phyloP scores from a whole-genome alignment of 352 stramenopile species.

The Phytophthora pseudosyringae region DNA sequence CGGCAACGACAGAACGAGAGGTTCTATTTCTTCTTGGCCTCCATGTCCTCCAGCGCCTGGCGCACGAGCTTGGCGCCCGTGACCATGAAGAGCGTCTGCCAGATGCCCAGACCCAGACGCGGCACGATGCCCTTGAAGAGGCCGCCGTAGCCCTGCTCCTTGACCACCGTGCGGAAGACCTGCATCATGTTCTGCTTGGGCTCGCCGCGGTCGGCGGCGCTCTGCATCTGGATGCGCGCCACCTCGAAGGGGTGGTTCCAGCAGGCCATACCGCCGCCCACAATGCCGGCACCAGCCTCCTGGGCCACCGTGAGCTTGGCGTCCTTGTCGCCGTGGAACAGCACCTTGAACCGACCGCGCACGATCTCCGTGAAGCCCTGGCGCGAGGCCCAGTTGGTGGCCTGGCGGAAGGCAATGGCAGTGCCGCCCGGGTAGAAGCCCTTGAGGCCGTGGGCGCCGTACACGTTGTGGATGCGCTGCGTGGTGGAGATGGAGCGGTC shows the following conservation, averaged over 20 bases:
- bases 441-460: constrained; percentile 84
- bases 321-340: constrained; percentile 83
- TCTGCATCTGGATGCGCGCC: constrained; percentile 93
- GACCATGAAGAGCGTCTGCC: constrained; percentile 94
- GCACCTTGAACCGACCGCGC: constrained; percentile 82
- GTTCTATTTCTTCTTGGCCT: constrained; percentile 47
- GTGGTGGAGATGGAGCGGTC: constrained; percentile 89
- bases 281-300: constrained; percentile 85
- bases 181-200: constrained; percentile 92
- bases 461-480: constrained; percentile 87
- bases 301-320: constrained; percentile 91
- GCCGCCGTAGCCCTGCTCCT: constrained; percentile 80
- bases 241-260: constrained; percentile 95
- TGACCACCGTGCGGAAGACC: constrained; percentile 87
- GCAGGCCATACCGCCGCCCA: constrained; percentile 87
- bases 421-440: constrained; percentile 92
- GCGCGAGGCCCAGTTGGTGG: constrained; percentile 92
- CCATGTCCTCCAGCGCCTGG: constrained; percentile 76
- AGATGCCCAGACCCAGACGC: constrained; percentile 86
- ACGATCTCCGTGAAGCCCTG: constrained; percentile 92
- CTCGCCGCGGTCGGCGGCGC: constrained; percentile 85
- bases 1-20: constrained; percentile 2
- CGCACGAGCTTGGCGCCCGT: constrained; percentile 91
- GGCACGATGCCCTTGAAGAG: constrained; percentile 94
- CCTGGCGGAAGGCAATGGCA: constrained; percentile 91